Percentiles rank a stretch among this genome's conserved stretches.
Conservation (phyloP, 371 early-diverging fungal species). For the Entomophthora muscae region DNA sequence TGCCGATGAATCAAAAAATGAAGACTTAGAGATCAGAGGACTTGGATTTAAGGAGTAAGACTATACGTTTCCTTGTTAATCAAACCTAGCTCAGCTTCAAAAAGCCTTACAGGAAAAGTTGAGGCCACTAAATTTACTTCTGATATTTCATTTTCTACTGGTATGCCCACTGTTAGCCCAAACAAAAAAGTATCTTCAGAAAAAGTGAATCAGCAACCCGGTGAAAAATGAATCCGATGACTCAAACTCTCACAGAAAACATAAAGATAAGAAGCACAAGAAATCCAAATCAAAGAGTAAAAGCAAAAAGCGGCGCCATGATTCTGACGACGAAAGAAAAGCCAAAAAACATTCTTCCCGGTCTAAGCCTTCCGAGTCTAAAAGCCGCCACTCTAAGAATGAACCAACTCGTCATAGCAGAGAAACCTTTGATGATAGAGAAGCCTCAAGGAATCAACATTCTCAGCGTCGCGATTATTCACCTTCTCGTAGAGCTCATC, state of each 20-base stretch:
- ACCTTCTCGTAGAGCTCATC: not conserved
- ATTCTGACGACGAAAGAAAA: not conserved
- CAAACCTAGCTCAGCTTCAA: not conserved
- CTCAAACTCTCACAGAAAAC: not conserved
- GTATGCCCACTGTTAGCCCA: not conserved
- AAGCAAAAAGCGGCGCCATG: not conserved
- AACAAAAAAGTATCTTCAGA: not conserved
- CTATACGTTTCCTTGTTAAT: not conserved
- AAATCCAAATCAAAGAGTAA: not conserved
- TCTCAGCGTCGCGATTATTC: not conserved
- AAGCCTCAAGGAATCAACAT: not conserved
- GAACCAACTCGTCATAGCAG: not conserved
- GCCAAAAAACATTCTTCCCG: not conserved
- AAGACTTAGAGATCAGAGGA: not conserved
- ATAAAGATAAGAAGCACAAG: not conserved
- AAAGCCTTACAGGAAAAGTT: not conserved
- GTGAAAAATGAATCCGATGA: not conserved
- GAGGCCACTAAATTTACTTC: not conserved
- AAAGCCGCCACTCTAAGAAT: not conserved
- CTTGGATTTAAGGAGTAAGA: not conserved
- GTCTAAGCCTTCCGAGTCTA: not conserved
- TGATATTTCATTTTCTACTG: not conserved
- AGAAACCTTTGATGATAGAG: not conserved
- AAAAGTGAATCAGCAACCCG: not conserved
- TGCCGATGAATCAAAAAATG: not conserved